A percentile compares a stretch with the other conserved stretches of the same genome.
Evolutionary conservation across 2,329 filamentous ascomycete species (phyloP).

Genomic region (Penicillium glabrum): DNA sequence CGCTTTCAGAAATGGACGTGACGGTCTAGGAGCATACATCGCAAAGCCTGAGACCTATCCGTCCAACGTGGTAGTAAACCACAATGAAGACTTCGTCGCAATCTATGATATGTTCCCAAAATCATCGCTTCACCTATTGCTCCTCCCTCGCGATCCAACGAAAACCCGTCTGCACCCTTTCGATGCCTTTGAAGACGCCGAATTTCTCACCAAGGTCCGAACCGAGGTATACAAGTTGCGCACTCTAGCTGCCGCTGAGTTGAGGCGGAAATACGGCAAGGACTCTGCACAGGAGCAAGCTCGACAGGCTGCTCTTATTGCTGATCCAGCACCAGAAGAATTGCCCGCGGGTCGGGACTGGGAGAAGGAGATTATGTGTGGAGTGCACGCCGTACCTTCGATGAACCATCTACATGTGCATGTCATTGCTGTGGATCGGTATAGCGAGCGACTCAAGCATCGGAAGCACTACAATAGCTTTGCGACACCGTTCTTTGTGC

Average conservation of each 20-base stretch:
- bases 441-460: constrained; percentile 70
- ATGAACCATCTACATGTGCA: constrained; percentile 95
- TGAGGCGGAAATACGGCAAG: constrained; percentile 66
- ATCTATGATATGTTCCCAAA: constrained; percentile 88
- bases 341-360: constrained; percentile 77
- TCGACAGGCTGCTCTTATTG: constrained; percentile 65
- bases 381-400: constrained; percentile 82
- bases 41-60: constrained; percentile 61
- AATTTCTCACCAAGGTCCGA: constrained; percentile 66
- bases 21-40: constrained; percentile 68
- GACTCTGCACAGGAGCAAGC: constrained; percentile 63
- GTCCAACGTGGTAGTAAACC: constrained; percentile 61
- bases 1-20: constrained; percentile 47
- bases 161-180: constrained; percentile 71
- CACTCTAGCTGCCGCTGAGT: constrained; percentile 68
- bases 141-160: constrained; percentile 71
- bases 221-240: constrained; percentile 63
- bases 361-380: constrained; percentile 69
- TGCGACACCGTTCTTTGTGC: constrained; percentile 78
- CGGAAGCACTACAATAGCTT: constrained; percentile 93
- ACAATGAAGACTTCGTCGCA: constrained; percentile 68
- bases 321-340: constrained; percentile 46
- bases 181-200: constrained; percentile 68
- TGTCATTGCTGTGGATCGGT: constrained; percentile 77
- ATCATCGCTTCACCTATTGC: constrained; percentile 76